Conservation (phyloP, 768 basidiomycete genomes). For the Suillus placidus region DNA sequence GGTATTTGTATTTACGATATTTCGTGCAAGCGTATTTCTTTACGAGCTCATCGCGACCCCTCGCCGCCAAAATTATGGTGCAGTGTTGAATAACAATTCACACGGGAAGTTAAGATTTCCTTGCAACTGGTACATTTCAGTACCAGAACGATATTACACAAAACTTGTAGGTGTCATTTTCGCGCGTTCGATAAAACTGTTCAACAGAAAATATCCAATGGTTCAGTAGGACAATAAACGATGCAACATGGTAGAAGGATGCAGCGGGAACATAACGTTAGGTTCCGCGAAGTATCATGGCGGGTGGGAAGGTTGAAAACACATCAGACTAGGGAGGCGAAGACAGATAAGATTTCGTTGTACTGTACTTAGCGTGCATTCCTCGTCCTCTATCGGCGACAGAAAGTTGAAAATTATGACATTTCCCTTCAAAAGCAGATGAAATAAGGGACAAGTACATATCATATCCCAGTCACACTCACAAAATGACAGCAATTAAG, state of each 20-base stretch:
- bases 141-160: neutral
- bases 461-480: neutral
- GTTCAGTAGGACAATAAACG: neutral
- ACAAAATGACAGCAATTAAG: slow-evolving; percentile 13
- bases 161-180: neutral
- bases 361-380: neutral
- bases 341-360: neutral
- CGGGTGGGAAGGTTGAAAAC: neutral
- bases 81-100: no score
- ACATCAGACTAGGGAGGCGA: neutral
- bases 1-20: no score
- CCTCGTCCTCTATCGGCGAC: neutral
- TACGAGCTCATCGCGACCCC: no score
- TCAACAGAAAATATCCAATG: neutral
- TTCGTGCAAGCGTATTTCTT: no score
- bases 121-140: neutral
- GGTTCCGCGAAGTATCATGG: neutral
- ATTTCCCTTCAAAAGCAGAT: neutral
- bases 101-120: no score
- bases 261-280: neutral
- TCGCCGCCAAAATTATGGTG: no score
- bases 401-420: neutral
- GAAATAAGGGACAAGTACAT: neutral
- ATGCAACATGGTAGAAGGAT: neutral
- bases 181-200: neutral